Evolutionary conservation across 2,329 filamentous ascomycete genomes (phyloP).

Genomic region (Sarocladium strictum): DNA sequence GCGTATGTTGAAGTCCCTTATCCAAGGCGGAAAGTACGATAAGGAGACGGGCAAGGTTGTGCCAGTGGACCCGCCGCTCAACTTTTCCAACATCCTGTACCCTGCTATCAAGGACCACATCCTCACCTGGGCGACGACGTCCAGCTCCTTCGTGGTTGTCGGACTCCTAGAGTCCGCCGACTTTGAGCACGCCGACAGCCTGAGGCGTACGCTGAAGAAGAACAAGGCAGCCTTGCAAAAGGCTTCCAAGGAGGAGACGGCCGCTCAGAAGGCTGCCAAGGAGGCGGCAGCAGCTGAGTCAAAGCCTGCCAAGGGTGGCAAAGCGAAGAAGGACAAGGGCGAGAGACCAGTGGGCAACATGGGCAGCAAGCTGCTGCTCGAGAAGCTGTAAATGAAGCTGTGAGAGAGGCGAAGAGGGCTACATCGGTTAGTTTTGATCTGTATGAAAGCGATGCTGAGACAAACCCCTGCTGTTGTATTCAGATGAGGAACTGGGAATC

Average conservation of each 20-base stretch:
- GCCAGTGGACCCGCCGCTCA: constrained; percentile 67
- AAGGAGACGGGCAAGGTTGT: constrained; percentile 63
- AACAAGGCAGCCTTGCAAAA: constrained; percentile 65
- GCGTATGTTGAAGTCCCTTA: constrained; percentile 84
- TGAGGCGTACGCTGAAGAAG: constrained; percentile 66
- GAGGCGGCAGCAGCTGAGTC: constrained; percentile 35
- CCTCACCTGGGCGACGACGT: constrained; percentile 77
- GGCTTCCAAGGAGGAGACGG: constrained; percentile 55
- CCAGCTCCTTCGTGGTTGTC: constrained; percentile 81
- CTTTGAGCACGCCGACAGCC: constrained; percentile 60
- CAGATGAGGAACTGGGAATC: background rate
- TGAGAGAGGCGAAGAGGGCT: constrained; percentile 3
- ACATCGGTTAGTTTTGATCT: constrained; percentile 3
- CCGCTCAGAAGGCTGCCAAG: constrained; percentile 45
- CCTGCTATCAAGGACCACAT: constrained; percentile 69
- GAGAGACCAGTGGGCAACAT: constrained; percentile 51
- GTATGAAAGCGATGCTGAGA: constrained; percentile 9
- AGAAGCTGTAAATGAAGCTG: constrained; percentile 38
- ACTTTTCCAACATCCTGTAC: constrained; percentile 79
- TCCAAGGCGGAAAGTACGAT: constrained; percentile 85
- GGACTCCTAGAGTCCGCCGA: constrained; percentile 70
- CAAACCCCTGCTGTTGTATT: background rate
- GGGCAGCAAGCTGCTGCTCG: constrained; percentile 55
- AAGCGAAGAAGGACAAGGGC: constrained; percentile 36
- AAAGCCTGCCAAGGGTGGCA: constrained; percentile 35